These are phyloP conservation scores for Pelargonium citronellum DNA, from an alignment of 441 rosid genomes.

Conservation along the genomic window DNA sequence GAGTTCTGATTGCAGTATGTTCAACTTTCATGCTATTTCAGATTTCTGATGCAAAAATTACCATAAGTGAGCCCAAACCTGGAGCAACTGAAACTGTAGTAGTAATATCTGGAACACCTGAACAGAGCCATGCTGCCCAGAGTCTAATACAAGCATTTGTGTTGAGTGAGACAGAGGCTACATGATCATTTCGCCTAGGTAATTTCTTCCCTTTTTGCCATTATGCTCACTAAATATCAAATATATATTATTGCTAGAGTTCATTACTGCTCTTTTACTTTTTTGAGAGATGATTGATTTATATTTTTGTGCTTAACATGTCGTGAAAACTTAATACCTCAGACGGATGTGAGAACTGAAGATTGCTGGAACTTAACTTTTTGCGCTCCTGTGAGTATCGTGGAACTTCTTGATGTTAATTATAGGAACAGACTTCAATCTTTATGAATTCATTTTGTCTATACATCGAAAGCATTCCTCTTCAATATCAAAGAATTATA, in stretches of 20 bases:
- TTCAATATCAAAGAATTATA: conserved; percentile 16
- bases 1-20: neutral
- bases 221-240: neutral
- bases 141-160: conserved; percentile 81
- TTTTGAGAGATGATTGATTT: conserved; percentile 14
- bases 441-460: conserved; percentile 8
- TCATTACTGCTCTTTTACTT: neutral
- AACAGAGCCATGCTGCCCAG: conserved; percentile 80
- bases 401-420: conserved; percentile 21
- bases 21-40: conserved; percentile 17
- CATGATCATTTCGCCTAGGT: conserved; percentile 31
- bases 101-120: conserved; percentile 77
- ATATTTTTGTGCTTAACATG: neutral
- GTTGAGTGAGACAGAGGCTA: conserved; percentile 51
- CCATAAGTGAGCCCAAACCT: conserved; percentile 49
- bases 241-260: neutral
- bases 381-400: conserved; percentile 15
- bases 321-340: conserved; percentile 13
- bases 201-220: conserved; percentile 2
- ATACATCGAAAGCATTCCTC: conserved; percentile 13
- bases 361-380: conserved; percentile 17
- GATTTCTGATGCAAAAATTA: conserved; percentile 72
- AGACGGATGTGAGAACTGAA: conserved; percentile 21
- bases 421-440: conserved; percentile 18
- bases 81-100: conserved; percentile 57